Evolutionary conservation across 108 stramenopile species (phyloP), one percentile per base, ranked within the genome.

Genomic region (Mediolabrus comicus): DNA sequence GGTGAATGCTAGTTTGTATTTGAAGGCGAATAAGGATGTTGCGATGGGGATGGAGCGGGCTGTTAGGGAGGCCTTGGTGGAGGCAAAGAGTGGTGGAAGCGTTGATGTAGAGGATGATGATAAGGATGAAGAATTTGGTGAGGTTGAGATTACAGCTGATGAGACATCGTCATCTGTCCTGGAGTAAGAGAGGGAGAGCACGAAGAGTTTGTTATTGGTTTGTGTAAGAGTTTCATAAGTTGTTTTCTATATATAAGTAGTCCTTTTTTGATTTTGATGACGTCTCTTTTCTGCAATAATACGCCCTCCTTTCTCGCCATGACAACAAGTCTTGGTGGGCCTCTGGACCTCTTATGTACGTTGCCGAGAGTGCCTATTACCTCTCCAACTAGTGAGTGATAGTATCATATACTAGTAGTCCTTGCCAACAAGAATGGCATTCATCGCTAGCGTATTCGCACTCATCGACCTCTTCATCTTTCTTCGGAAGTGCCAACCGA

Each of bases 21-120:
- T 94, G 63, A 87, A 86, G 75, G 71, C 73, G 54, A 71, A 92
- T 80, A 4, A 39, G 9, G 85, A 77, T 4, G 25, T 91, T 11
- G 73, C 72, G 5, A 52, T 78, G 17, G 55, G 79, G 25, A 63
- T 96, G 46, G 84, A 85, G 65, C 62, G 36, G 9, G 84, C 85
- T 24, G 92, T 95, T 4, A 80, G 89, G 61, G 38, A 72, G 33
- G 86, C 83, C 0, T 56, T 94, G 39, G 51, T 72, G 12, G 67
- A 73, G 39, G 80, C 75, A 25, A 75, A 77, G 49, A 58, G 25
- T 55, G 16, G 4, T 16, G 28, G 0, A 22, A 53, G 53, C 35
- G 58, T 11, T 67, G 27, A 12, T 56, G 62, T 32, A 4, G 60
- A 46, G 27, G 35, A 25, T 6, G 66, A 24, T 62, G 62, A 53